Conservation (phyloP, 257 asterid species). For the Knoxia roxburghii region DNA sequence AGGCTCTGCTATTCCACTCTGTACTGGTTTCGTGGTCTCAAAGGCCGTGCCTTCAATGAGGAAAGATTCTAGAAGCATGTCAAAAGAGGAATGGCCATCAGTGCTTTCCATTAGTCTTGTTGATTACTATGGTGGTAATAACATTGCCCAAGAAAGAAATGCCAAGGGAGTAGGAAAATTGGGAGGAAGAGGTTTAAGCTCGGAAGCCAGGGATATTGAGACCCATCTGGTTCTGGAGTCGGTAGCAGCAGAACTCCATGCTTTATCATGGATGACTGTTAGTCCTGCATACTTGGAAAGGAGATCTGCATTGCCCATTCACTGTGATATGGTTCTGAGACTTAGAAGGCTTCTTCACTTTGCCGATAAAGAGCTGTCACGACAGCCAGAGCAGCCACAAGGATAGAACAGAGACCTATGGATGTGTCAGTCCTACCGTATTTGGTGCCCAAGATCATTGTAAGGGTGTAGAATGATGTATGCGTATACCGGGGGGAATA, state of each 20-base stretch:
- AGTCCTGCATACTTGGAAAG: constrained; percentile 89
- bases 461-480: not conserved
- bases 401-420: not conserved
- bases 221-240: constrained; percentile 62
- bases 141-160: constrained; percentile 48
- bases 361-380: constrained; percentile 81
- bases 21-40: constrained; percentile 88
- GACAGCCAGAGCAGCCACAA: constrained; percentile 59
- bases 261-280: constrained; percentile 95
- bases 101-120: constrained; percentile 73
- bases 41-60: constrained; percentile 91
- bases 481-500: not conserved
- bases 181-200: constrained; percentile 48
- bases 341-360: constrained; percentile 92
- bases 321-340: constrained; percentile 89
- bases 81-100: constrained; percentile 98
- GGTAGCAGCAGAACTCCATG: constrained; percentile 91
- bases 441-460: not conserved
- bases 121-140: constrained; percentile 80
- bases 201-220: constrained; percentile 61
- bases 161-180: constrained; percentile 47
- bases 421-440: not conserved
- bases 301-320: constrained; percentile 85
- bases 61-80: constrained; percentile 46
- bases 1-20: constrained; percentile 88